Base-by-base conservation (phyloP, 176 grass and related monocot species). In the Echinochloa phyllopogon region DNA sequence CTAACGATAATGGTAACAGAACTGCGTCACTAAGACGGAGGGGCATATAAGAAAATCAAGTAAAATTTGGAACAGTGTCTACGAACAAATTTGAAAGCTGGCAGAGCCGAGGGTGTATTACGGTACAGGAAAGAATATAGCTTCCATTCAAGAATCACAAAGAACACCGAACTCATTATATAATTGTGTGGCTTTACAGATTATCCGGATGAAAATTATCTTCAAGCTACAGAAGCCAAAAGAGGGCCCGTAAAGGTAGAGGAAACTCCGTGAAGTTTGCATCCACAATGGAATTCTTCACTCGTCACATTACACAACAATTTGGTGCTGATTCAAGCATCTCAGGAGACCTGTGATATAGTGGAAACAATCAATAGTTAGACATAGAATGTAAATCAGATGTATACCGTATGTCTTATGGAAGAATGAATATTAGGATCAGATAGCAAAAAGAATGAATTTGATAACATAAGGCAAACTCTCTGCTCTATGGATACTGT, bases 291-390 rank as follows among this genome's bases (percentile, higher is more conserved):
- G 27, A 91, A 80, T 69, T 25, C 12, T 83, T 87, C 37, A 14
- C 11, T 69, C 59, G 27, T 97, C 94, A 94, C 94, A 92, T 97
- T 38, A 94, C 9, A 18, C 74, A 77, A 52, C 94, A 97, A 74
- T 91, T 91, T 72, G 90, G 83, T 77, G 90, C 52, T 62, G 83
- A 85, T 70, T 83, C 90, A 71, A 94, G 88, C 92, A 94, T 92
- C 76, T 92, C 90, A 0, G 94, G 94, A 29, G 94, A 97, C 68
- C 94, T 97, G 88, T 13, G 86, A 80, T 40, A 49, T 45, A 83
- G 16, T 36, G 10, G 10, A 62, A 37, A 62, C 42, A 14, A 17
- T 45, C 33, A 63, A 47, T 65, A 41, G 42, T 87, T 23, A 47
- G 44, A 45, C 33, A 38, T 63, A 18, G 1, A 2, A 43, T 75